Evolutionary conservation across 2,329 filamentous ascomycete genomes (phyloP), one percentile per base, ranked within the genome.

Genomic region (Phoma sp.): DNA sequence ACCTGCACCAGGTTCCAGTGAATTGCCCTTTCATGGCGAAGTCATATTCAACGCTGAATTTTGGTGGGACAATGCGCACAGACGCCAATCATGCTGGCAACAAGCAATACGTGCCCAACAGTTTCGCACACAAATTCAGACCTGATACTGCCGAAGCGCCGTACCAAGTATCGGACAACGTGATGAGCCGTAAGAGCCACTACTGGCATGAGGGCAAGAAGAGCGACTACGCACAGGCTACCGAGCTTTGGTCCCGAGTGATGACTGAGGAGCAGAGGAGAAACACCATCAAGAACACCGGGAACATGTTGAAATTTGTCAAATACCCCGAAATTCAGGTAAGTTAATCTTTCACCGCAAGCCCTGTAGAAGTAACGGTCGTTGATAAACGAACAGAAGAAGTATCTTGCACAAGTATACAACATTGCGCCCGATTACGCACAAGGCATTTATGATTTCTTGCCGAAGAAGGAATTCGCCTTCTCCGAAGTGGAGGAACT

Each of bases 191-290:
- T 44, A 82, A 83, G 72, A 79, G 77, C 58, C 80, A 84, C 62
- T 82, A 79, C 69, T 82, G 77, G 73, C 81, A 83, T 60, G 81
- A 84, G 62, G 82, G 80, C 18, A 80, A 80, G 67, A 73, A 74
- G 60, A 79, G 69, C 57, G 81, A 84, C 43, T 83, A 84, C 62
- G 77, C 78, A 23, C 82, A 84, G 63, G 76, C 80, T 3, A 75
- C 72, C 4, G 77, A 79, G 55, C 75, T 84, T 9, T 84, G 81
- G 73, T 64, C 58, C 18, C 66, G 74, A 9, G 81, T 82, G 50
- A 83, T 84, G 80, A 75, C 63, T 45, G 71, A 77, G 9, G 58
- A 76, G 49, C 69, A 75, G 58, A 72, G 77, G 29, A 64, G 77
- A 43, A 77, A 83, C 58, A 77, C 80, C 6, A 77, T 80, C 59